Evolutionary conservation across 176 grass and related monocot genomes (phyloP).

Genomic region (Dactylis glomerata): DNA sequence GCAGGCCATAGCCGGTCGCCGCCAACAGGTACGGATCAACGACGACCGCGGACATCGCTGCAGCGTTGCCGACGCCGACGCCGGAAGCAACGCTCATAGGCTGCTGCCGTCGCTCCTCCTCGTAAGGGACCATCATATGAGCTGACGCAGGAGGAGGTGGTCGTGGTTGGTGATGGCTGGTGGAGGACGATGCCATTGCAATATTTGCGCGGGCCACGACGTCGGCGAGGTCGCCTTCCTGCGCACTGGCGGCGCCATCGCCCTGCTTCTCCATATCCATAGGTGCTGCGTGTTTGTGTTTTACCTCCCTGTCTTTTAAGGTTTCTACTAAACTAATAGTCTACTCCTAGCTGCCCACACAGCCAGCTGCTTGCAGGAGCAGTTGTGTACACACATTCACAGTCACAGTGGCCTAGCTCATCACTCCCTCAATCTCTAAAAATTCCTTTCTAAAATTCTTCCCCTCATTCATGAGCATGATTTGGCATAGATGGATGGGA

Average conservation of each 20-base stretch:
- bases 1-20: not conserved
- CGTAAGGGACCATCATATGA: conserved; percentile 14
- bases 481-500: not conserved
- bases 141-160: not conserved
- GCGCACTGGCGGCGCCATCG: conserved; percentile 27
- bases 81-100: not conserved
- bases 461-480: not conserved
- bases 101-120: not conserved
- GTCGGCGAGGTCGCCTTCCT: conserved; percentile 55
- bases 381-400: not conserved
- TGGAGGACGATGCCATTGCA: not conserved
- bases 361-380: conserved; percentile 1
- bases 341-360: not conserved
- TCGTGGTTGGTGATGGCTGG: not conserved
- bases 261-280: conserved; percentile 32
- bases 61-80: not conserved
- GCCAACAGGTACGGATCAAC: conserved; percentile 8
- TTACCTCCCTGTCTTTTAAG: conserved; percentile 27
- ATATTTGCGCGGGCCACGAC: conserved; percentile 34
- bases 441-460: not conserved
- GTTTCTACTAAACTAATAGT: not conserved
- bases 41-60: not conserved
- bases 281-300: conserved; percentile 1
- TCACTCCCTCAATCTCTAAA: not conserved
- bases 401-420: not conserved